Percentiles rank a stretch among this genome's conserved stretches.
Conservation (phyloP, 495 filamentous ascomycete species). For the Penicillium turbatum region DNA sequence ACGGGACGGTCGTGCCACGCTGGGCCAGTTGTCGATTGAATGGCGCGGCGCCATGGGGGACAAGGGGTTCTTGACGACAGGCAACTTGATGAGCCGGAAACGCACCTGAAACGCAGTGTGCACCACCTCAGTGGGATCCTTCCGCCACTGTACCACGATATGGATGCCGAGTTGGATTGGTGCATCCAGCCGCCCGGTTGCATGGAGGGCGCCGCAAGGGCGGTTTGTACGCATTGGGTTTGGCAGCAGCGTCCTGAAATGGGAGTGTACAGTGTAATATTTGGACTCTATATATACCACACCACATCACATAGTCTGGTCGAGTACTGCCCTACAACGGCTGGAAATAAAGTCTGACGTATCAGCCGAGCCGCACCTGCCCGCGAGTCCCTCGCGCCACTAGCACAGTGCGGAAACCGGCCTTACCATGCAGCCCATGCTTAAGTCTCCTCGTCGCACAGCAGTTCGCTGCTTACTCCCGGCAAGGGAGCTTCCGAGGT, state of each 20-base stretch:
- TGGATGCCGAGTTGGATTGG: conserved; percentile 11
- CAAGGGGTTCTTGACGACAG: conserved; percentile 79
- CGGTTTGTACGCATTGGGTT: neutral
- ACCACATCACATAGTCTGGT: neutral
- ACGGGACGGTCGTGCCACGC: conserved; percentile 56
- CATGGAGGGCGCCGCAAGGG: conserved; percentile 8
- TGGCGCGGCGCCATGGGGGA: conserved; percentile 92
- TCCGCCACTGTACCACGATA: conserved; percentile 11
- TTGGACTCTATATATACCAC: neutral
- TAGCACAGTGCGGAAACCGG: conserved; percentile 13
- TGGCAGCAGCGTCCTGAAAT: neutral
- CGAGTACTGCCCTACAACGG: neutral
- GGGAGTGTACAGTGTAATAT: neutral
- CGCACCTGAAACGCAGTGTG: conserved; percentile 37
- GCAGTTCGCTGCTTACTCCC: neutral
- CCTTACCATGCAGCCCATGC: conserved; percentile 19
- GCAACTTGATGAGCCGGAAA: conserved; percentile 66
- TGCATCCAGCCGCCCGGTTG: conserved; percentile 19
- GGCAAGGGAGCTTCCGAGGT: neutral
- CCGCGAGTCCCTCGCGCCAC: conserved; percentile 13
- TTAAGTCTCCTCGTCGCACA: conserved; percentile 4
- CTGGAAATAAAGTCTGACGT: neutral
- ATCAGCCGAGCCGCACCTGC: conserved; percentile 12
- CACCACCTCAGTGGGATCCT: neutral
- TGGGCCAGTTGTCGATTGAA: conserved; percentile 80